A percentile compares a stretch with the other conserved stretches of the same genome.
These are phyloP conservation scores for Microbotryum lychnidis-dioicae DNA, from an alignment of 1,284 basidiomycete genomes.

Conservation along the genomic window DNA sequence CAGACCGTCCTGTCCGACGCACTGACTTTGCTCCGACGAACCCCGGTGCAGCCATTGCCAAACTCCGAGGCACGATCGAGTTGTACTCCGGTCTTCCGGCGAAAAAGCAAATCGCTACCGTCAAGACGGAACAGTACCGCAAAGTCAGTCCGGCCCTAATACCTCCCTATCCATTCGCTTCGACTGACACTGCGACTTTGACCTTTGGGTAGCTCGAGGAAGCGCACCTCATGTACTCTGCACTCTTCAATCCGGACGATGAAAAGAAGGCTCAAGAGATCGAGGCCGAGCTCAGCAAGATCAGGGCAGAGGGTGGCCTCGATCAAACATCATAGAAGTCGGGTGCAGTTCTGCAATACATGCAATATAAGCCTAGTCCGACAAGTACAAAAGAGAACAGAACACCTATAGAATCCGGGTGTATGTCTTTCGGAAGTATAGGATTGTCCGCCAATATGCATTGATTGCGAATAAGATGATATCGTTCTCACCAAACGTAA, in stretches of 20 bases:
- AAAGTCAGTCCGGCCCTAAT: conserved; percentile 9
- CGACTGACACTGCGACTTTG: neutral
- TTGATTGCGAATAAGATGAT: too few species aligned
- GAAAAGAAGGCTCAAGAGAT: neutral
- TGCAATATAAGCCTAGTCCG: too few species aligned
- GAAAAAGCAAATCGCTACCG: conserved; percentile 1
- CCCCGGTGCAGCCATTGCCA: conserved; percentile 2
- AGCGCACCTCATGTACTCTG: conserved; percentile 16
- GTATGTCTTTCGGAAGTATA: too few species aligned
- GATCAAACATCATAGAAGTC: neutral
- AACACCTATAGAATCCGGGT: too few species aligned
- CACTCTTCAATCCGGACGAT: conserved; percentile 23
- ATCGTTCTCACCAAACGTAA: too few species aligned
- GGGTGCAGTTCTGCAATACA: too few species aligned
- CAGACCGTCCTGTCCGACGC: too few species aligned
- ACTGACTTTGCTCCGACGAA: too few species aligned
- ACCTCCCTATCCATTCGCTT: neutral
- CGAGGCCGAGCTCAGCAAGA: conserved; percentile 15
- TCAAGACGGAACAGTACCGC: conserved; percentile 14
- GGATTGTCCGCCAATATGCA: too few species aligned
- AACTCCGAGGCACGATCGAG: conserved; percentile 5
- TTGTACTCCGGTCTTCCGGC: neutral
- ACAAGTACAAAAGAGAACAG: too few species aligned
- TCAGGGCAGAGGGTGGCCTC: conserved; percentile 19
- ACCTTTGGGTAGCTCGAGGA: conserved; percentile 19